Evolutionary conservation across 1,284 basidiomycete genomes (phyloP), one percentile per base, ranked within the genome.

Genomic region (Apiotrichum veenhuisii): DNA sequence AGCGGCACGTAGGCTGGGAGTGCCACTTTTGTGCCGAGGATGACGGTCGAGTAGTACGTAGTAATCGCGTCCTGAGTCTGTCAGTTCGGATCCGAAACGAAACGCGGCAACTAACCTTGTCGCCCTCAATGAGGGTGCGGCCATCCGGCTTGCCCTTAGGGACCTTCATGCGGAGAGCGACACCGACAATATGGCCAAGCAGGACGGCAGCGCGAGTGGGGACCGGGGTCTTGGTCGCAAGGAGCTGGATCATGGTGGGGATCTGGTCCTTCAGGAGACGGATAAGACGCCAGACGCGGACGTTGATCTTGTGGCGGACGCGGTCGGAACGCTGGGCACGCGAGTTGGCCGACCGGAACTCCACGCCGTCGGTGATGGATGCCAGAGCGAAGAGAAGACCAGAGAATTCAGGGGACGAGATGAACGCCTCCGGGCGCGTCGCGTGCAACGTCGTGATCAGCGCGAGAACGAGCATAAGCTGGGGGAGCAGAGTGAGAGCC

Each of bases 111-210:
- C 61, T 44, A 36, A 66, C 67, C 63, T 72, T 72, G 50, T 72
- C 61, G 25, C 58, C 58, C 33, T 69, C 68, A 36, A 71, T 58
- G 18, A 67, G 43, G 9, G 64, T 58, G 27, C 61, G 62, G 14
- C 60, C 64, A 14, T 55, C 59, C 1, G 57, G 41, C 26, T 52
- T 38, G 30, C 50, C 64, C 30, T 65, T 63, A 22, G 64, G 59
- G 25, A 55, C 53, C 50, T 63, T 65, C 18, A 71, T 54, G 8
- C 74, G 64, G n/a, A 74, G 52, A 2, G 68, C 57, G 1, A 76
- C 74, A 20, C 69, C 70, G 33, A 72, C 64, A 20, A 71, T 62
- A 43, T 76, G 71, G 7, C 70, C 68, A 3, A 75, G 62, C 14
- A 75, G 64, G 1, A 70, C 68, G 0, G 72, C 52, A 2, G 71